Base-by-base conservation (phyloP, 495 filamentous ascomycete species). In the Tuber aestivum region DNA sequence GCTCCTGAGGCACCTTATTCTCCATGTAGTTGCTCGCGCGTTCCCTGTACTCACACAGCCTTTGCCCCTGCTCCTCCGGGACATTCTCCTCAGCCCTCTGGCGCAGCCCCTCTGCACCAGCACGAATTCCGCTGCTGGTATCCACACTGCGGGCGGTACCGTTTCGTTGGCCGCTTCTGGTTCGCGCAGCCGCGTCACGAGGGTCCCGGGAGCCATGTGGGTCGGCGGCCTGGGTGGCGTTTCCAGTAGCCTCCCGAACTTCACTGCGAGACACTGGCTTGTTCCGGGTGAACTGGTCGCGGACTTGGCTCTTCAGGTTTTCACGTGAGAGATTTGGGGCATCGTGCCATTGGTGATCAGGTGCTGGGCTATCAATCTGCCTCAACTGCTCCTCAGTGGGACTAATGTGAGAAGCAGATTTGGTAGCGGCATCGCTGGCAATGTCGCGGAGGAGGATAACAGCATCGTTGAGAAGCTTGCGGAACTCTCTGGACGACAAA, bases 331-430 rank as follows among this genome's bases (percentile, higher is more conserved):
- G 77, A 76, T 94, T 87, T 0, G 96, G 96, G 71, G 90, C 89
- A 77, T 98, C 94, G 83, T 97, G 93, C 96, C 96, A 99, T 16
- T 88, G 89, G 84, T 98, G 94, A 78, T 97, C 94, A 12, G 92
- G 90, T 3, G 95, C 95, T 3, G 96, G 89, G 21, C 87, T 80
- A 79, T 97, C 95, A 50, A 98, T 90, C 78, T 93, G 91, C 20
- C 84, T 78, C 44, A 98, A 87, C 70, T 91, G 86, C 20, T 97
- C 93, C 74, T 95, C 88, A 20, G 88, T 88, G 2, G 95, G 95
- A n/a, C 90, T 90, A 72, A 97, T 88, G 69, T 86, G 87, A 80
- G 86, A 87, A 71, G 95, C 93, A n/a, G 92, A 90, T 79, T 94
- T 96, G 65, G 87, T 87, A 7, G 96, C 94, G 35, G 91, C 93